Evolutionary conservation across 2,329 filamentous ascomycete genomes (phyloP), one percentile per base, ranked within the genome.

Genomic region (Annulohypoxylon truncatum): DNA sequence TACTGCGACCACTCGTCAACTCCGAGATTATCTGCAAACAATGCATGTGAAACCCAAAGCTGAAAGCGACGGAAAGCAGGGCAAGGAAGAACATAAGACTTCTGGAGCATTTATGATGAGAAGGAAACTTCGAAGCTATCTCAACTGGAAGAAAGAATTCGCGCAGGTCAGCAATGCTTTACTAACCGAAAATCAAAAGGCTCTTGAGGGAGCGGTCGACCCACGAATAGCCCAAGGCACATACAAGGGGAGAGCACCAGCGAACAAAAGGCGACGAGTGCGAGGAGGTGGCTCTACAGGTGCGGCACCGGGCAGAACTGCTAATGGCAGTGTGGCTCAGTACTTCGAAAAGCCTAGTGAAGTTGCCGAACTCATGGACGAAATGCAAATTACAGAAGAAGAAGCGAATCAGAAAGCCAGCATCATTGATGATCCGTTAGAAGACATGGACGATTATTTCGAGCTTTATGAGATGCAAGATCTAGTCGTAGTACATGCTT

Each of bases 401-500:
- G 93, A 96, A 76, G 85, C 89, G 15, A 84, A 87, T 42, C 89
- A 94, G 71, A 96, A 95, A 76, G 86, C 89, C 2, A 92, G 95
- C 63, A 84, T 96, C 22, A 83, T 79, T 1, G 82, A 88, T 4
- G 96, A 98, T 77, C 91, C 93, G 0, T 83, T 97, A 6, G 92
- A 97, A 50, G 87, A 97, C 75, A 95, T 96, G 91, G 94, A 97
- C 69, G 91, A 95, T 71, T 96, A 91, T 80, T 98, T 94, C 77
- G 88, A 96, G 77, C 85, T 98, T 29, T 97, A 95, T 77, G 92
- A 97, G 58, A 96, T 96, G 89, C 87, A 93, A 71, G 92, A 97
- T 71, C 83, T 98, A 18, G 85, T 98, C 10, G 89, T 97, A 40
- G 85, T 98, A 15, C 96, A 98, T 77, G 92, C 96, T 0, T 99